A percentile compares a stretch with the other conserved stretches of the same genome.
Evolutionary conservation across 768 basidiomycete species (phyloP).

Genomic region (Pleurotus giganteus): DNA sequence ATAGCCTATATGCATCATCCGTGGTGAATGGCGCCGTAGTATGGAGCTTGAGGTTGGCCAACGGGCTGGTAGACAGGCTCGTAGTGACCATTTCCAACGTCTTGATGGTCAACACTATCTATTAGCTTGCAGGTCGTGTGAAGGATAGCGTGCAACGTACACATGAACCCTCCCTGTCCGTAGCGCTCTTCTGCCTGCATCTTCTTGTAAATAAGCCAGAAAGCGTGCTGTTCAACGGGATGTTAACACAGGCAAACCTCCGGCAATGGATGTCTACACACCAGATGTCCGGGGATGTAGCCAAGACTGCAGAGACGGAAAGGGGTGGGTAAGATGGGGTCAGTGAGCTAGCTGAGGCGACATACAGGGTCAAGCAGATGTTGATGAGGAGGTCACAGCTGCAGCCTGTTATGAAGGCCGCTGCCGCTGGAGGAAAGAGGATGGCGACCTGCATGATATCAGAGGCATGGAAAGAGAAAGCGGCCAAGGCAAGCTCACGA

Average conservation of each 20-base stretch:
- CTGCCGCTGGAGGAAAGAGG: conserved; percentile 80
- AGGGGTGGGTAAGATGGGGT: neutral
- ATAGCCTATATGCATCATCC: too few relatives aligned
- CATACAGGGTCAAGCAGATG: conserved; percentile 73
- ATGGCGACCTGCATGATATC: conserved; percentile 58
- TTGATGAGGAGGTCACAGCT: conserved; percentile 87
- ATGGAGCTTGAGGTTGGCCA: conserved; percentile 14
- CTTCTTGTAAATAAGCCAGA: conserved; percentile 90
- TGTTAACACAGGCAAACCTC: neutral
- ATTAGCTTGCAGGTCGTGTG: neutral
- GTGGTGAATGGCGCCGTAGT: conserved; percentile 19
- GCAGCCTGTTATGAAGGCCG: conserved; percentile 76
- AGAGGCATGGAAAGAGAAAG: neutral
- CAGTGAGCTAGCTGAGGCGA: neutral
- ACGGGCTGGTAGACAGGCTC: conserved; percentile 20
- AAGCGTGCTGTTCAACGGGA: conserved; percentile 53
- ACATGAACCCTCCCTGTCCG: conserved; percentile 72
- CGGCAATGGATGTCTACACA: neutral
- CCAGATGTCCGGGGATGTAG: conserved; percentile 68
- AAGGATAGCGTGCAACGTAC: conserved; percentile 42
- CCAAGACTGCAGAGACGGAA: conserved; percentile 50
- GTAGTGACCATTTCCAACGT: conserved; percentile 27
- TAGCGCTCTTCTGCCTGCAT: conserved; percentile 85
- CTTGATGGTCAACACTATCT: conserved; percentile 13
- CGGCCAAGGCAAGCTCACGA: conserved; percentile 42